Conservation (phyloP, 164 flowering plant species). For the Dillenia turbinata region DNA sequence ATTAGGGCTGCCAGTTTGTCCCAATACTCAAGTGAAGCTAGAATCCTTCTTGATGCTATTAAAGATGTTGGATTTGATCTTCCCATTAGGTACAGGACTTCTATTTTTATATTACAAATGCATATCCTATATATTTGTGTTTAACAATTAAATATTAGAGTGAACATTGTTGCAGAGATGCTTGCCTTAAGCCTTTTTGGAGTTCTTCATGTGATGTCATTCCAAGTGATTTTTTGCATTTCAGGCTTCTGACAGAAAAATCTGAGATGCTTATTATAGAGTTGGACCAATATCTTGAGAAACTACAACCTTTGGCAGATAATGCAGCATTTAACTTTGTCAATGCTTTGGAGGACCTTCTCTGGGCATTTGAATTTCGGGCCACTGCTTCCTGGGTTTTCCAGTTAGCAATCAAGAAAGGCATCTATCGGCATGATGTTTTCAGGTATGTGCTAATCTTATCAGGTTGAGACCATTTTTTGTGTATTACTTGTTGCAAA, state of each 20-base stretch:
- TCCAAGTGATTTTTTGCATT: constrained; percentile 8
- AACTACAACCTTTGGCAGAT: constrained; percentile 61
- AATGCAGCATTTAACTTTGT: constrained; percentile 89
- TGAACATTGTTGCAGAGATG: background rate
- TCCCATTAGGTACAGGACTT: constrained; percentile 58
- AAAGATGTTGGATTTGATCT: constrained; percentile 74
- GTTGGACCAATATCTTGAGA: constrained; percentile 52
- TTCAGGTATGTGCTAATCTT: constrained; percentile 50
- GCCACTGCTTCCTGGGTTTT: constrained; percentile 97
- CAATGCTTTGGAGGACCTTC: constrained; percentile 77
- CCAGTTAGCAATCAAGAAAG: constrained; percentile 76
- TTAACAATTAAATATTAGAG: background rate
- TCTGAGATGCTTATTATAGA: constrained; percentile 53
- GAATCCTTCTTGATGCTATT: constrained; percentile 57
- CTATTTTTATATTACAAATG: no score
- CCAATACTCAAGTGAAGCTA: constrained; percentile 48
- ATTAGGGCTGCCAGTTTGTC: constrained; percentile 85
- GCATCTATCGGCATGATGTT: constrained; percentile 57
- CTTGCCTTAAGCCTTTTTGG: background rate
- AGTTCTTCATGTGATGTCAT: constrained; percentile 1
- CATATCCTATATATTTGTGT: no score
- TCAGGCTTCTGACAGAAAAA: constrained; percentile 76
- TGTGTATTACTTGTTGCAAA: background rate
- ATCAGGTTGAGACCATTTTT: constrained; percentile 3
- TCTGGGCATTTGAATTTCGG: constrained; percentile 96